Percentiles rank a stretch among this genome's conserved stretches.
Conservation (phyloP, 202 grass and related monocot species). For the Musa balbisiana region DNA sequence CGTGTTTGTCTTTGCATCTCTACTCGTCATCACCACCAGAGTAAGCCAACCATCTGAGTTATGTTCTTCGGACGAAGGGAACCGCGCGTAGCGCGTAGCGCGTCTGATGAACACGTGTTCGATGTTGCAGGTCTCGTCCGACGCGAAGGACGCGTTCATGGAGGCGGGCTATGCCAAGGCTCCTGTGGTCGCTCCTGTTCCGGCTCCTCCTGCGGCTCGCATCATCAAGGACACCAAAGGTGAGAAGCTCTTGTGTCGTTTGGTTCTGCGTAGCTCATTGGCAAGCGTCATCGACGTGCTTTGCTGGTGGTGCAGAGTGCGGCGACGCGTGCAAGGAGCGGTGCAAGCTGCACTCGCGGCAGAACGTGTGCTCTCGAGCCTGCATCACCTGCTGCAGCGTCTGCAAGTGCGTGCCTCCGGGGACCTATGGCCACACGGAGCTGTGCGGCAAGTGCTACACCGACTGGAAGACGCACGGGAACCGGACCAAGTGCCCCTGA, state of each 20-base stretch:
- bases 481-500: slow-evolving; percentile 96
- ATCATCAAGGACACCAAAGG: slow-evolving; percentile 69
- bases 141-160: background rate
- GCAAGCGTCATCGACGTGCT: background rate
- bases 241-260: background rate
- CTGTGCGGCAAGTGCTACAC: slow-evolving; percentile 92
- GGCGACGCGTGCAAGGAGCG: slow-evolving; percentile 49
- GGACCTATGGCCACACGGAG: slow-evolving; percentile 72
- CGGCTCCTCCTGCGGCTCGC: slow-evolving; percentile 39
- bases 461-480: slow-evolving; percentile 83
- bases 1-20: slow-evolving; percentile 32
- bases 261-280: background rate
- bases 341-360: slow-evolving; percentile 59
- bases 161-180: background rate
- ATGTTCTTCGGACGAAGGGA: too few species aligned
- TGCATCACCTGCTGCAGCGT: slow-evolving; percentile 78
- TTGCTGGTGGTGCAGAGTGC: slow-evolving; percentile 42
- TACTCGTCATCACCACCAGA: slow-evolving; percentile 54
- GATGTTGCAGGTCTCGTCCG: slow-evolving; percentile 29
- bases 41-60: slow-evolving; percentile 13
- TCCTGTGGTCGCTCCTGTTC: slow-evolving; percentile 1
- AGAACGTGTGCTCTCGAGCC: slow-evolving; percentile 64
- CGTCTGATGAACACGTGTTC: background rate
- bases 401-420: slow-evolving; percentile 85
- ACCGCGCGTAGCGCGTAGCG: background rate